Conservation (phyloP, 495 filamentous ascomycete genomes). For the Cenococcum geophilum region DNA sequence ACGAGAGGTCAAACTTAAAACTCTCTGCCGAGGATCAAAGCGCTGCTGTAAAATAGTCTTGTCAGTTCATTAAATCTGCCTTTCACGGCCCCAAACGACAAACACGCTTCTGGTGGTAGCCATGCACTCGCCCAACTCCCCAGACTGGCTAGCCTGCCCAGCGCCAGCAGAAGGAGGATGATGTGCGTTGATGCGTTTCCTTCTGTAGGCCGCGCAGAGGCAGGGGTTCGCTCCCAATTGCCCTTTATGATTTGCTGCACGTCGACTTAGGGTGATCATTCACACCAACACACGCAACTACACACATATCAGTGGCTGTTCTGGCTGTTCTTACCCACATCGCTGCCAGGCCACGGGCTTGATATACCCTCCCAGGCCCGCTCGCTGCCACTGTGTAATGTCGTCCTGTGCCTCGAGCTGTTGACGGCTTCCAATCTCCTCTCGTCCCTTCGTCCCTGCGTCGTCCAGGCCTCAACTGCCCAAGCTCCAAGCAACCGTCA, state of each 20-base stretch:
- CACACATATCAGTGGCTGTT: constrained; percentile 25
- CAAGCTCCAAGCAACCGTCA: too few species aligned
- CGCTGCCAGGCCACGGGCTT: constrained; percentile 16
- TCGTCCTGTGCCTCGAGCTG: not conserved
- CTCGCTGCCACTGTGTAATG: not conserved
- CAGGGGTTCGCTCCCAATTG: not conserved
- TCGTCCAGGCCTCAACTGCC: too few species aligned
- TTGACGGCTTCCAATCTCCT: not conserved
- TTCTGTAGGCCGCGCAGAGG: not conserved
- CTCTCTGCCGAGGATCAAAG: too few species aligned
- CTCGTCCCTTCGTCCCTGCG: constrained; percentile 4
- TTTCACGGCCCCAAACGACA: too few species aligned
- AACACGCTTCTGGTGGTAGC: not conserved
- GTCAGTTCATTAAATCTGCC: too few species aligned
- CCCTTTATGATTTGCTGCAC: constrained; percentile 22
- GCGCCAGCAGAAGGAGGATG: too few species aligned
- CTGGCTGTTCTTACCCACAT: constrained; percentile 15
- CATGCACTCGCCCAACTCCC: not conserved
- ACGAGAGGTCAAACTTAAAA: too few species aligned
- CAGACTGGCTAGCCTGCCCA: too few species aligned
- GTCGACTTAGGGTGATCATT: constrained; percentile 20
- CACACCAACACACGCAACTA: constrained; percentile 17
- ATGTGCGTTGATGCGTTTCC: too few species aligned
- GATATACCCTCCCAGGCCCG: constrained; percentile 14
- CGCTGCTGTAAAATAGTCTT: too few species aligned